A percentile compares a stretch with the other conserved stretches of the same genome.
These are phyloP conservation scores for Apiospora kogelbergensis DNA, from an alignment of 2,329 filamentous ascomycete genomes.

Conservation along the genomic window DNA sequence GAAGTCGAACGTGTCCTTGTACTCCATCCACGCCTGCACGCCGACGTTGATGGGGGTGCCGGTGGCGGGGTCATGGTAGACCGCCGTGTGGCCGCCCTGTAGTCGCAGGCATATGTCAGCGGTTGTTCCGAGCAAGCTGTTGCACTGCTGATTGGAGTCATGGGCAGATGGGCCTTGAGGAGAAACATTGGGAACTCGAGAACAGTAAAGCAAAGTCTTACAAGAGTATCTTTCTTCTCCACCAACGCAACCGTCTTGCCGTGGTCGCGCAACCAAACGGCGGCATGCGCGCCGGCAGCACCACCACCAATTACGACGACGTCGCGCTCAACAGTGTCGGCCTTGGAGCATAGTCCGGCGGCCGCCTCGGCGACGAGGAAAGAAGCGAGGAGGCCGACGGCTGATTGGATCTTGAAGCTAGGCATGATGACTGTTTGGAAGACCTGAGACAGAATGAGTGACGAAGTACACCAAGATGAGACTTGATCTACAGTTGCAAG, in stretches of 20 bases:
- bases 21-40: conserved; percentile 9
- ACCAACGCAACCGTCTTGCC: conserved; percentile 8
- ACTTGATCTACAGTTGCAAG: not conserved
- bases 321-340: not conserved
- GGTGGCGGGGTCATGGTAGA: conserved; percentile 11
- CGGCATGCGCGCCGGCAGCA: conserved; percentile 9
- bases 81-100: conserved; percentile 12
- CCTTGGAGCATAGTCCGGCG: not conserved
- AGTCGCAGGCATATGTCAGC: not conserved
- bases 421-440: not conserved
- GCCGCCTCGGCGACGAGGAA: not conserved
- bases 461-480: not conserved
- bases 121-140: not conserved
- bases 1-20: conserved; percentile 17
- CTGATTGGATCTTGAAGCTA: not conserved
- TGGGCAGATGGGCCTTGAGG: no score
- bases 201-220: not conserved
- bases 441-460: not conserved
- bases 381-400: not conserved
- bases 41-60: conserved; percentile 9
- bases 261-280: conserved; percentile 7
- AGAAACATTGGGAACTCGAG: no score
- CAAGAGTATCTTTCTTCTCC: conserved; percentile 1
- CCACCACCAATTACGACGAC: conserved; percentile 13
- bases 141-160: no score